A percentile compares a stretch with the other conserved stretches of the same genome.
phyloP scores from a whole-genome alignment of 441 rosid species.

The Syzygium malaccense region DNA sequence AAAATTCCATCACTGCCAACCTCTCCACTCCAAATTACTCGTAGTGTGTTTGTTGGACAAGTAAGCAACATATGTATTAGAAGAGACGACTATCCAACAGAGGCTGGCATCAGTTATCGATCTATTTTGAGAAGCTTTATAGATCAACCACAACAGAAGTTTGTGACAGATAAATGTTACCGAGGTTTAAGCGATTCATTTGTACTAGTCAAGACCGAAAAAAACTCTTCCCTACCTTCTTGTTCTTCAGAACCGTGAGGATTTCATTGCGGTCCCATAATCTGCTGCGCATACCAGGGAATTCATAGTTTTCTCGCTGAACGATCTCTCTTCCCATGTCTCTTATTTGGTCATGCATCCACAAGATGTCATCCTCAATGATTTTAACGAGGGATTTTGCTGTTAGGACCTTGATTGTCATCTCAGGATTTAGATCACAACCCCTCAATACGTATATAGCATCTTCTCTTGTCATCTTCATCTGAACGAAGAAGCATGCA shows the following conservation, averaged over 20 bases:
- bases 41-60: neutral
- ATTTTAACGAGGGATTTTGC: conserved; percentile 48
- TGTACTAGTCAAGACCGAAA: neutral
- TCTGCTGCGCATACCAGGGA: neutral
- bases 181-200: neutral
- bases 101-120: neutral
- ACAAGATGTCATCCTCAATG: conserved; percentile 11
- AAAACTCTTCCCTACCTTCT: conserved; percentile 21
- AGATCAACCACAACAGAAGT: neutral
- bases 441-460: conserved; percentile 34
- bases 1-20: too few species aligned
- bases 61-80: neutral
- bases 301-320: neutral
- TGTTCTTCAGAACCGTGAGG: conserved; percentile 20
- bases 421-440: conserved; percentile 37
- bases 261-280: neutral
- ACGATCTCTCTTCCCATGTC: conserved; percentile 72
- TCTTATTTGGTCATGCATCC: conserved; percentile 67
- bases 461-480: conserved; percentile 35
- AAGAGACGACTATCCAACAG: neutral
- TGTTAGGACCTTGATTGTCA: conserved; percentile 28
- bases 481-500: conserved; percentile 41
- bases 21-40: neutral
- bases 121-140: neutral
- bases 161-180: conserved; percentile 3